These are phyloP conservation scores for Metschnikowia noctiluminum DNA, from an alignment of 805 yeast genomes.

Conservation along the genomic window DNA sequence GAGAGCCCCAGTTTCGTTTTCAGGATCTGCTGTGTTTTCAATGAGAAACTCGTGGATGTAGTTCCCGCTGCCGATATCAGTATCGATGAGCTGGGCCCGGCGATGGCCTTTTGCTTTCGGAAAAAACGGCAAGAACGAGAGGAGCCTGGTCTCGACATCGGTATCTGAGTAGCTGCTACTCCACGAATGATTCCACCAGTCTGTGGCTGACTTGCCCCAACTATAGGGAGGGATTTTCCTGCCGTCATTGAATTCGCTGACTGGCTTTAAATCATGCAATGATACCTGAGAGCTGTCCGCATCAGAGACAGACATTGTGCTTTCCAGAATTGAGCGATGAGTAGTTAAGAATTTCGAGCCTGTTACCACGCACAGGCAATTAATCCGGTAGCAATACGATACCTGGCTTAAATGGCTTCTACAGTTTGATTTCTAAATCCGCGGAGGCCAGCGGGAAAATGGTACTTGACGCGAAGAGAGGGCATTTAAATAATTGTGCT, in stretches of 20 bases:
- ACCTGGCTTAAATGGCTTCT: too few species aligned
- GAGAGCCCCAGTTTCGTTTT: neutral
- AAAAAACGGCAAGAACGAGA: constrained; percentile 57
- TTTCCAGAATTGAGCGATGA: too few species aligned
- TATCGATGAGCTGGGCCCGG: constrained; percentile 46
- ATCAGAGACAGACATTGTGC: neutral
- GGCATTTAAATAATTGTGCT: too few species aligned
- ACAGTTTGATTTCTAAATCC: too few species aligned
- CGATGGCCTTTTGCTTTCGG: constrained; percentile 52
- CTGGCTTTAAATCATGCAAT: constrained; percentile 1
- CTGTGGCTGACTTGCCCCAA: constrained; percentile 15
- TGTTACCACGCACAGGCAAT: too few species aligned
- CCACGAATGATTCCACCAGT: constrained; percentile 17
- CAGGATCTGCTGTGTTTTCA: constrained; percentile 44
- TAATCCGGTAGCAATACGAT: too few species aligned
- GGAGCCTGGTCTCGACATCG: constrained; percentile 38
- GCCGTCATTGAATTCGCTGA: constrained; percentile 16
- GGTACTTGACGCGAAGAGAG: too few species aligned
- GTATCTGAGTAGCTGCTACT: constrained; percentile 21
- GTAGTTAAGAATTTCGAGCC: too few species aligned
- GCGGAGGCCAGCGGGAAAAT: too few species aligned
- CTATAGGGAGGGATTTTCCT: constrained; percentile 14
- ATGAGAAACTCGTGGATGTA: constrained; percentile 77
- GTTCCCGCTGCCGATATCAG: constrained; percentile 52
- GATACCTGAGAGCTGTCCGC: neutral